A percentile compares a stretch with the other conserved stretches of the same genome.
These are phyloP conservation scores for Bruguiera sexangula DNA, from an alignment of 345 rosid genomes.

Conservation along the genomic window DNA sequence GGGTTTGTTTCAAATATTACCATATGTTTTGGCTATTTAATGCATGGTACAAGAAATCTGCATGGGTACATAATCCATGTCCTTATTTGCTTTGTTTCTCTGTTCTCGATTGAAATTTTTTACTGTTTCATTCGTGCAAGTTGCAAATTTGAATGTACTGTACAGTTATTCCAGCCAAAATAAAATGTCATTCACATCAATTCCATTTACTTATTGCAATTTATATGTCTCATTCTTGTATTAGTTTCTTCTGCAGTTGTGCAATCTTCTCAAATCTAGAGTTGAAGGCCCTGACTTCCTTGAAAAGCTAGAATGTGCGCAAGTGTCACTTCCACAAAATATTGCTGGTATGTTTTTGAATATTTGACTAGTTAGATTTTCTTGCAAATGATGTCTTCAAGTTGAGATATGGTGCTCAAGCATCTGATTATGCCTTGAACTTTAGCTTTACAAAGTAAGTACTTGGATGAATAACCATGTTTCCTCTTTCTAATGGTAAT, in stretches of 20 bases:
- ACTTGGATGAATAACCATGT: constrained; percentile 1
- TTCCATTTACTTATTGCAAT: constrained; percentile 6
- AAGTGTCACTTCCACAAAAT: constrained; percentile 43
- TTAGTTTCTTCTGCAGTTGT: constrained; percentile 50
- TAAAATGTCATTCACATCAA: background rate
- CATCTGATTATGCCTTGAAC: constrained; percentile 6
- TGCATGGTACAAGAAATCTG: no score
- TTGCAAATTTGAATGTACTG: no score
- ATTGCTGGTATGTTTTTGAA: constrained; percentile 35
- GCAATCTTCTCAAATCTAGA: constrained; percentile 80
- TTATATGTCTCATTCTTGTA: constrained; percentile 4
- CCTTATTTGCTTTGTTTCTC: no score
- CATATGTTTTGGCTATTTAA: no score
- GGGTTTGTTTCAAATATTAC: no score
- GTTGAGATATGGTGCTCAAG: background rate
- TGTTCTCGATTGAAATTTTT: no score
- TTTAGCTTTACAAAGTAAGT: constrained; percentile 4
- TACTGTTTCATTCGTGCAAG: no score
- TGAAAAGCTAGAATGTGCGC: constrained; percentile 64
- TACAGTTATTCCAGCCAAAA: background rate
- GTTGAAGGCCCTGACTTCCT: constrained; percentile 72
- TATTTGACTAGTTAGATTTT: background rate
- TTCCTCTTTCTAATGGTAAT: constrained; percentile 4
- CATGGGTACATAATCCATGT: no score
- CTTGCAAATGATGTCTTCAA: background rate